Evolutionary conservation across 1,139 yeast species (phyloP).

Genomic region (Lodderomyces theae): DNA sequence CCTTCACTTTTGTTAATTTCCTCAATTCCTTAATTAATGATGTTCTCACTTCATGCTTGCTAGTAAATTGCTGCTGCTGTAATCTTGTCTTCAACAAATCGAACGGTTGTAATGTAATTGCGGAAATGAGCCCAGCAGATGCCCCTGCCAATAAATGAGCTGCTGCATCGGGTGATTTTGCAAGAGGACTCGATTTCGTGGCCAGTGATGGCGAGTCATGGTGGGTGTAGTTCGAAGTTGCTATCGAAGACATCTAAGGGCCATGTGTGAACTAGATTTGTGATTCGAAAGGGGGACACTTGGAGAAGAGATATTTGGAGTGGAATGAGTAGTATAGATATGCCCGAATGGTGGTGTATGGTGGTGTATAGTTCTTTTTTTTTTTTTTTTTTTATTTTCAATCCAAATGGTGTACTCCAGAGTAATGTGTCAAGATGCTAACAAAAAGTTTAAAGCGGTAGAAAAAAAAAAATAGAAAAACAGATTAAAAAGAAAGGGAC

Average conservation of each 20-base stretch:
- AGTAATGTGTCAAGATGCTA: too few relatives aligned
- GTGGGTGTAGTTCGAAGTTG: not conserved
- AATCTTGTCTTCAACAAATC: constrained; percentile 86
- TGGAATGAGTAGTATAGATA: not conserved
- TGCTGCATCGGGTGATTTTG: constrained; percentile 17
- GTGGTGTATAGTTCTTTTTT: not conserved
- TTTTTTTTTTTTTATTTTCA: too few relatives aligned
- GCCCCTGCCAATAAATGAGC: constrained; percentile 79
- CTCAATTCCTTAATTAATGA: constrained; percentile 42
- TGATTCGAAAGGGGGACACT: not conserved
- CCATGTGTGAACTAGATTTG: constrained; percentile 4
- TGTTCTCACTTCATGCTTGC: constrained; percentile 38
- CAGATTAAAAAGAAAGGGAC: too few relatives aligned
- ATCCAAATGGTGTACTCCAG: too few relatives aligned
- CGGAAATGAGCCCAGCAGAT: constrained; percentile 79
- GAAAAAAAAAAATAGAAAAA: too few relatives aligned
- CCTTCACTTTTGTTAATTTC: constrained; percentile 45
- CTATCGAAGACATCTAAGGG: constrained; percentile 6
- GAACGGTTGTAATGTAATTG: constrained; percentile 81
- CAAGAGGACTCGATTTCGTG: not conserved
- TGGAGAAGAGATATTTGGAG: not conserved
- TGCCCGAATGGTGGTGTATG: not conserved
- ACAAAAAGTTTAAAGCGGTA: too few relatives aligned
- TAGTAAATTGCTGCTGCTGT: constrained; percentile 60
- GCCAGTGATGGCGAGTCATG: not conserved